Evolutionary conservation across 2,329 filamentous ascomycete species (phyloP).

Genomic region (Lecanosticta acicola): DNA sequence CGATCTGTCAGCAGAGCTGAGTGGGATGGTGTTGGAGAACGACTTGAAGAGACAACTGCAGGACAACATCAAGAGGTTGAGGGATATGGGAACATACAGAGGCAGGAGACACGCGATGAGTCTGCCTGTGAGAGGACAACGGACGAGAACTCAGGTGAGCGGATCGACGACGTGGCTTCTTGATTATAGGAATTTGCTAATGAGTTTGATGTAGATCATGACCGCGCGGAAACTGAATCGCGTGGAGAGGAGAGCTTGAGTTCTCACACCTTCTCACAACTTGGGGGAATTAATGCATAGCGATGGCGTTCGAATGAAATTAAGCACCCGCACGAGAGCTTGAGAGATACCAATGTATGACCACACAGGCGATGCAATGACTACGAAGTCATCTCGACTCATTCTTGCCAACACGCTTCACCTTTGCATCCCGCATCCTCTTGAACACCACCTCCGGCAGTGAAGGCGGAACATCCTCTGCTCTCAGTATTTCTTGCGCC

Average conservation of each 20-base stretch:
- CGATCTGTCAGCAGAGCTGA: slow-evolving; percentile 76
- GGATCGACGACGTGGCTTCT: not conserved
- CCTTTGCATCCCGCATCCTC: too few relatives aligned
- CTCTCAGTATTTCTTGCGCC: too few relatives aligned
- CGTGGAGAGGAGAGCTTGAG: slow-evolving; percentile 47
- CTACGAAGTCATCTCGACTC: too few relatives aligned
- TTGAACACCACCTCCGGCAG: too few relatives aligned
- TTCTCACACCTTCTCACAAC: not conserved
- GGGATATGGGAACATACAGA: slow-evolving; percentile 85
- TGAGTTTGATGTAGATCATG: slow-evolving; percentile 46
- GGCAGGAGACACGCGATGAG: slow-evolving; percentile 89
- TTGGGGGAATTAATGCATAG: slow-evolving; percentile 10
- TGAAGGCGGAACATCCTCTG: too few relatives aligned
- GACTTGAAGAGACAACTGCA: slow-evolving; percentile 71
- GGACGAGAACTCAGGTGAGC: slow-evolving; percentile 68
- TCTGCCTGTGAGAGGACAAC: slow-evolving; percentile 84
- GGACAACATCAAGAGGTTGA: slow-evolving; percentile 79
- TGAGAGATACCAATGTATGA: too few relatives aligned
- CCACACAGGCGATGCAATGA: too few relatives aligned
- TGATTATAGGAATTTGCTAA: slow-evolving; percentile 7
- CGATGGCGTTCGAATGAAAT: slow-evolving; percentile 20
- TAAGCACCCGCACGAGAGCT: too few relatives aligned
- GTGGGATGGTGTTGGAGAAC: slow-evolving; percentile 89
- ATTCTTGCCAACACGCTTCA: too few relatives aligned
- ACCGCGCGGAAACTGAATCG: slow-evolving; percentile 56